These are phyloP conservation scores for Lagenaria siceraria DNA, from an alignment of 306 rosid genomes.

Conservation along the genomic window DNA sequence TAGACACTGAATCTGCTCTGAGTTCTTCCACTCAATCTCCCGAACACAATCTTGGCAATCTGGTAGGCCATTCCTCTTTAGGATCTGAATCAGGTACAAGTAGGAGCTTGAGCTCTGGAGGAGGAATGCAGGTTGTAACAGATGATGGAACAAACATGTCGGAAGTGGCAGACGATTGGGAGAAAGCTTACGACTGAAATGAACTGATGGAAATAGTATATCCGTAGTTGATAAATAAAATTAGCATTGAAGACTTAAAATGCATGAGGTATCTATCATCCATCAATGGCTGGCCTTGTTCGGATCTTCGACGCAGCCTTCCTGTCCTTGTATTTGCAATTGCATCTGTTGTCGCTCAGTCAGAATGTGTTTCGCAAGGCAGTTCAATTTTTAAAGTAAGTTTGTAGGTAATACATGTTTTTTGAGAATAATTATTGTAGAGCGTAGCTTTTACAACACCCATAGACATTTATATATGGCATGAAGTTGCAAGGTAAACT, in stretches of 20 bases:
- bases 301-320: background rate
- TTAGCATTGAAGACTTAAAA: background rate
- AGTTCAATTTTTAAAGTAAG: background rate
- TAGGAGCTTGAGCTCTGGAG: slow-evolving; percentile 10
- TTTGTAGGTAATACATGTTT: background rate
- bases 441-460: background rate
- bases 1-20: slow-evolving; percentile 35
- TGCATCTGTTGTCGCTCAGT: too few relatives aligned
- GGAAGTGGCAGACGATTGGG: slow-evolving; percentile 89
- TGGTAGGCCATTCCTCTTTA: slow-evolving; percentile 1
- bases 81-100: slow-evolving; percentile 18
- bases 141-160: slow-evolving; percentile 20
- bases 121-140: slow-evolving; percentile 17
- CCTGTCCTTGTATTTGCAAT: background rate
- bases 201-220: background rate
- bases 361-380: background rate
- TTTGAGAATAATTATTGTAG: background rate
- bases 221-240: background rate
- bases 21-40: slow-evolving; percentile 27
- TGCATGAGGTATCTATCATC: background rate
- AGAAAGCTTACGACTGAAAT: slow-evolving; percentile 44
- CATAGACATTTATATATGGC: background rate
- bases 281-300: background rate
- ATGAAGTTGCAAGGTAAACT: background rate
- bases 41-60: slow-evolving; percentile 16